These are phyloP conservation scores for Aspergillus sp. DNA, from an alignment of 2,329 filamentous ascomycete genomes.

Conservation along the genomic window DNA sequence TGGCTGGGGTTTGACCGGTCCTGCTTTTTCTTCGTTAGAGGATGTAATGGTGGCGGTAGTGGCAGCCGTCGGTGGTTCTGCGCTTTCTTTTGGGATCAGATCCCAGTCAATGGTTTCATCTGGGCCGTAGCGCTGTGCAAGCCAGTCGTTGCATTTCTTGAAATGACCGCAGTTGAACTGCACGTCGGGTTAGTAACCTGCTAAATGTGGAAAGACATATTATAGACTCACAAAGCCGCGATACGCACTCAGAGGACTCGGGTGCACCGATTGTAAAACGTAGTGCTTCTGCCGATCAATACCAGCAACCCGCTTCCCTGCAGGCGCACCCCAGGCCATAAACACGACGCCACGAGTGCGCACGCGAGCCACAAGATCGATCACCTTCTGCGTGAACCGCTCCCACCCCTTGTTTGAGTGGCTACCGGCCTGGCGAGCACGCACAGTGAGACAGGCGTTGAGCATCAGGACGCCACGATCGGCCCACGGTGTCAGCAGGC, in stretches of 20 bases:
- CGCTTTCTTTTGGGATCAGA: constrained; percentile 34
- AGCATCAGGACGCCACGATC: constrained; percentile 86
- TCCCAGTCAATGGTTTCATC: constrained; percentile 82
- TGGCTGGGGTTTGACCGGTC: constrained; percentile 6
- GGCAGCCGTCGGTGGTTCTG: not conserved
- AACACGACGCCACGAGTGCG: constrained; percentile 81
- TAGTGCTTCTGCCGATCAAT: constrained; percentile 67
- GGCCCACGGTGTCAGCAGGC: constrained; percentile 86
- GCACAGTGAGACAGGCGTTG: constrained; percentile 91
- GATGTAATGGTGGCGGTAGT: not conserved
- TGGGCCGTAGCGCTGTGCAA: constrained; percentile 67
- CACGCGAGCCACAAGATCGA: constrained; percentile 74
- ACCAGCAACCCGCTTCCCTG: constrained; percentile 66
- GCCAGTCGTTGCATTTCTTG: constrained; percentile 55
- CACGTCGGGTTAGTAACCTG: not conserved
- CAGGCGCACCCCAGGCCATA: constrained; percentile 84
- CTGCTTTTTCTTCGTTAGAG: constrained; percentile 17
- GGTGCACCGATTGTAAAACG: constrained; percentile 80
- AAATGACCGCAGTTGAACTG: constrained; percentile 40
- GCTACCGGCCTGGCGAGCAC: constrained; percentile 76
- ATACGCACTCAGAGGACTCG: constrained; percentile 79
- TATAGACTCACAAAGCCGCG: constrained; percentile 60
- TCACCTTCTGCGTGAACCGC: constrained; percentile 79
- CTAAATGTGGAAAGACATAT: not conserved
- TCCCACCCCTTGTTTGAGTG: constrained; percentile 90